Evolutionary conservation across 108 stramenopile species (phyloP), one percentile per base, ranked within the genome.

Genomic region (Cylindrotheca closterium): DNA sequence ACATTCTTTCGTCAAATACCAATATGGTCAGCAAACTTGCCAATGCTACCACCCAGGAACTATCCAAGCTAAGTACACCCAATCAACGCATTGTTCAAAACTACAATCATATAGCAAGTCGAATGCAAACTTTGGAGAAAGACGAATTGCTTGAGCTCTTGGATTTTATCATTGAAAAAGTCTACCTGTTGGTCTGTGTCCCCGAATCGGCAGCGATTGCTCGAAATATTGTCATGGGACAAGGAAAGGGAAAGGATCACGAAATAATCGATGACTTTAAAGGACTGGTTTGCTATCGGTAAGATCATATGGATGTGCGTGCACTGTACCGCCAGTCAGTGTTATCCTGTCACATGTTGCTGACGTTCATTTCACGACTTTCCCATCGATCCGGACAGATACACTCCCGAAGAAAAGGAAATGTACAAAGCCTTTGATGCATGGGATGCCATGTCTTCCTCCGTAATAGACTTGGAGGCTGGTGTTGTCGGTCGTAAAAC

Each of bases 191-290:
- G 30, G 74, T 76, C 1, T 81, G 80, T 51, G 63, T 81, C 28
- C 80, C 80, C 17, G 80, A 81, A 32, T 74, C 76, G 0, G 74
- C 69, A 46, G 55, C 68, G 19, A 81, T 81, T 62, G 80, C 80
- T 21, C 50, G 80, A 29, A 81, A 77, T 53, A 75, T 81, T 26
- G 80, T 81, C 8, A 66, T 81, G 73, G 47, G 30, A 51, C 80
- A 81, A 37, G 76, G 65, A 10, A 81, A 78, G 34, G 80, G 80
- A 25, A 81, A 74, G 73, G 75, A 81, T 32, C 78, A 76, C 63
- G 80, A 81, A 32, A 62, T 77, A 5, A 70, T 81, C 1, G 80
- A 81, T 71, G 80, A 81, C 68, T 81, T 81, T 56, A 81, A 81
- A 62, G 80, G 80, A 25, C 59, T 81, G 60, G 80, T 81, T 51